Base-by-base conservation (phyloP, 148 eudicot genomes). In the Arbutus unedo region DNA sequence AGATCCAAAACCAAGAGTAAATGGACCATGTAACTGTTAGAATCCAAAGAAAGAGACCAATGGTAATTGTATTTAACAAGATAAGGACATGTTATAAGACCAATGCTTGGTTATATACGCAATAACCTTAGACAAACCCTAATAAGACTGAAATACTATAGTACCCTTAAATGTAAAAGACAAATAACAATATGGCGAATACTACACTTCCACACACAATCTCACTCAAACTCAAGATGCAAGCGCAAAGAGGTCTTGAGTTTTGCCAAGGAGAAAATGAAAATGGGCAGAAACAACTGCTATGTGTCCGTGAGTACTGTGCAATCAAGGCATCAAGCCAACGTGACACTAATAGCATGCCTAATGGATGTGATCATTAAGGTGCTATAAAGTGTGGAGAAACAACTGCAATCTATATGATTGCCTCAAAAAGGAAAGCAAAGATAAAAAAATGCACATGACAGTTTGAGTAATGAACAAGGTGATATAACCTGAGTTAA, bases 401-500 rank as follows among this genome's bases (percentile, higher is more conserved):
- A 54, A 76, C 21, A 76, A 38, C 6, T 53, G 47, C 43, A 31
- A 7, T 25, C 47, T 3, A 25, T 49, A 76, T 54, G 62, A 23
- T 16, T 2, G 64, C 45, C 57, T 77, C 64, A 77, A 23, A 23
- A 54, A 77, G 23, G 5, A 23, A 15, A 41, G 47, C 48, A 77
- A 77, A 54, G 48, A 8, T 14, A 6, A 25, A 66, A 45, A 66
- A 47, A n/a, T 47, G 31, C 64, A 25, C 8, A 38, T 8, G 8
- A 38, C 62, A 31, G 5, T 18, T 4, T 18, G n/a, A 31, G 15
- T 57, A 47, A 60, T 21, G 50, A 14, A 43, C 23, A 3, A 55
- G 50, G 47, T 31, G 41, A 68, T 56, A 79, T 87, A 81, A 80
- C 38, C 38, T 31, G 38, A 31, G 38, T 31, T 31, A 51, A 51